phyloP scores from a whole-genome alignment of 768 basidiomycete genomes.

The Tulasnella sp. region DNA sequence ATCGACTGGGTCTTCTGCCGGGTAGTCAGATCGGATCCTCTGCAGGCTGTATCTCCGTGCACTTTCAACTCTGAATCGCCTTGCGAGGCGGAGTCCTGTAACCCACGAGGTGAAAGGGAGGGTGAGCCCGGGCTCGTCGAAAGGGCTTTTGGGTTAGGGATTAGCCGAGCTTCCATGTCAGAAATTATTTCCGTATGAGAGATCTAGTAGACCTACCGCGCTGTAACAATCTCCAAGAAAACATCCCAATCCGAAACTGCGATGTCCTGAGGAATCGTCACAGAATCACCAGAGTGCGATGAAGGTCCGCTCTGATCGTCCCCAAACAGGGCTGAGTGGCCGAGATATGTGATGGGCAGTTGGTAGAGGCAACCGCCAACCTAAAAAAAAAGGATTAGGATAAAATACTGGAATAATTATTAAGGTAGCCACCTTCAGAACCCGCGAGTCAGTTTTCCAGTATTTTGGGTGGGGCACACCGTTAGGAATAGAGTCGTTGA shows the following conservation, averaged over 20 bases:
- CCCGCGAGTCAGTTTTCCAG: not conserved
- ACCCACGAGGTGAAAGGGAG: not conserved
- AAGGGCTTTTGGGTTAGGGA: not conserved
- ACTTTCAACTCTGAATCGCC: not conserved
- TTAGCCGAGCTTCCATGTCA: not conserved
- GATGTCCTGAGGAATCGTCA: not conserved
- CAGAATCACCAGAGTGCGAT: not conserved
- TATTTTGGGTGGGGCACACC: not conserved
- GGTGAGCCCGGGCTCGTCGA: not conserved
- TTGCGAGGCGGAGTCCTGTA: not conserved
- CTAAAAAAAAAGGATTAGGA: not conserved
- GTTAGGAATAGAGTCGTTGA: not conserved
- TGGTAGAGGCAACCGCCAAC: not conserved
- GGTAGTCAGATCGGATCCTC: not conserved
- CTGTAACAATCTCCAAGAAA: not conserved
- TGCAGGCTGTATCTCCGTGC: not conserved
- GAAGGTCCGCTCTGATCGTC: not conserved
- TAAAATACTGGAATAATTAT: not conserved
- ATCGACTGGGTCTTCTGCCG: not conserved
- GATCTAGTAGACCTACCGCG: not conserved
- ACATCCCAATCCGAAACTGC: not conserved
- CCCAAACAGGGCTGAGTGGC: not conserved
- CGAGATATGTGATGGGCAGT: not conserved
- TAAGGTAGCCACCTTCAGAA: not conserved
- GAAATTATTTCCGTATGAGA: not conserved